phyloP scores from a whole-genome alignment of 768 basidiomycete species.

The Boletales sp. region DNA sequence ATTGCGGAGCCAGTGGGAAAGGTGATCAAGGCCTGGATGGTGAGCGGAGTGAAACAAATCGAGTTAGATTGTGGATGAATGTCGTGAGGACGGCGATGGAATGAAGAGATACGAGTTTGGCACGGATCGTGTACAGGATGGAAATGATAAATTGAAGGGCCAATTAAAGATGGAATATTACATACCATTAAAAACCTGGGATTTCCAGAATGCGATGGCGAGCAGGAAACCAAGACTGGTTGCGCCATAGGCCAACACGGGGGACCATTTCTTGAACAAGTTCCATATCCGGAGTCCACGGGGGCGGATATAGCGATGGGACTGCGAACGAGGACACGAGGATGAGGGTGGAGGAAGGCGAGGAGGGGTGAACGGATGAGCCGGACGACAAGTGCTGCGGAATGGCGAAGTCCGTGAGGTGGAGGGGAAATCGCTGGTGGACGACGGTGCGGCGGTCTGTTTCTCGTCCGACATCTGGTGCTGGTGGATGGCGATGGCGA shows the following conservation, averaged over 20 bases:
- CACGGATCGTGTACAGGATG: neutral
- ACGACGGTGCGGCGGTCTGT: neutral
- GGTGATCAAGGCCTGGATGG: conserved; percentile 68
- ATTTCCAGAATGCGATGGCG: conserved; percentile 81
- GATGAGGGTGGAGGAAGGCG: conserved; percentile 13
- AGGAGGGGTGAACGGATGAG: conserved; percentile 19
- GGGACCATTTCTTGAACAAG: conserved; percentile 70
- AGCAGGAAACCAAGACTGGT: conserved; percentile 76
- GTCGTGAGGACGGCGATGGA: neutral
- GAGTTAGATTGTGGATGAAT: neutral
- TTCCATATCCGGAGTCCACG: conserved; percentile 52
- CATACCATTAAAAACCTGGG: conserved; percentile 79
- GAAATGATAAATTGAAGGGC: neutral
- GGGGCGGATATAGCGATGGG: conserved; percentile 40
- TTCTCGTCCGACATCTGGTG: conserved; percentile 25
- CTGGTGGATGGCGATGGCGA: neutral
- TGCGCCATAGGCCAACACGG: conserved; percentile 70
- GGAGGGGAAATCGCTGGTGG: conserved; percentile 20
- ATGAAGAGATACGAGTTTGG: conserved; percentile 2
- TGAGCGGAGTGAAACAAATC: neutral
- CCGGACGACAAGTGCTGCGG: conserved; percentile 14
- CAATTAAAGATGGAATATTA: conserved; percentile 10
- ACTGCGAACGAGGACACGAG: conserved; percentile 15
- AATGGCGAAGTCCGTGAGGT: conserved; percentile 8
- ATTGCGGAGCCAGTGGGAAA: conserved; percentile 73